Base-by-base conservation (phyloP, 78 protist genomes). In the Polysphondylium violaceum region DNA sequence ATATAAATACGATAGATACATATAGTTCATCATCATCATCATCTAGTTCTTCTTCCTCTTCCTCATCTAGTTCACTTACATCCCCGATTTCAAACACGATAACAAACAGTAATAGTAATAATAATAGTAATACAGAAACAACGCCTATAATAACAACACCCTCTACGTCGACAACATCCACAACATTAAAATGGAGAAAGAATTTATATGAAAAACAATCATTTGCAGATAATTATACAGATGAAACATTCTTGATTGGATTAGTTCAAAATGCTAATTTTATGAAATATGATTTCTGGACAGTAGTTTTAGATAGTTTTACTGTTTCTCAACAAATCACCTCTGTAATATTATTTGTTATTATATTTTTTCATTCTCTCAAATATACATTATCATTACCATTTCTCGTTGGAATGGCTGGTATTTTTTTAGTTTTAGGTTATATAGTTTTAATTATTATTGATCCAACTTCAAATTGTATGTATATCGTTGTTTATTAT, bases 211-310 rank as follows among this genome's bases (percentile, higher is more conserved):
- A 91, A 50, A 69, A 56, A 38, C 95, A 91, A 61, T 43, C 89
- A 44, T 91, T 21, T 44, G 71, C 95, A n/a, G 95, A 91, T 68
- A 91, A 91, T 44, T 72, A 79, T 59, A 73, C 89, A 27, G 95
- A 91, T 44, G 89, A 77, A 55, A 72, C 95, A 38, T 91, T 91
- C 33, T 55, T 91, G 38, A 71, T 51, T 12, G 87, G 63, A 19
- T 71, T 91, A 12, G 78, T 91, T 9, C 88, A 69, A 38, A 91
- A 91, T 76, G 85, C 93, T 19, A 87, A 87, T 68, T 76, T 87
- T 67, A 87, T 87, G 63, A 76, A 74, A 74, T 75, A 87, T 87
- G 87, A 87, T 55, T 76, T 87, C 23, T 87, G 86, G 87, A 78
- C 69, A 35, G 68, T 88, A 0, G 88, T 88, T 40, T 41, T 88